A percentile compares a stretch with the other conserved stretches of the same genome.
phyloP scores from a whole-genome alignment of 176 grass and related monocot genomes.

The Pharus latifolius region DNA sequence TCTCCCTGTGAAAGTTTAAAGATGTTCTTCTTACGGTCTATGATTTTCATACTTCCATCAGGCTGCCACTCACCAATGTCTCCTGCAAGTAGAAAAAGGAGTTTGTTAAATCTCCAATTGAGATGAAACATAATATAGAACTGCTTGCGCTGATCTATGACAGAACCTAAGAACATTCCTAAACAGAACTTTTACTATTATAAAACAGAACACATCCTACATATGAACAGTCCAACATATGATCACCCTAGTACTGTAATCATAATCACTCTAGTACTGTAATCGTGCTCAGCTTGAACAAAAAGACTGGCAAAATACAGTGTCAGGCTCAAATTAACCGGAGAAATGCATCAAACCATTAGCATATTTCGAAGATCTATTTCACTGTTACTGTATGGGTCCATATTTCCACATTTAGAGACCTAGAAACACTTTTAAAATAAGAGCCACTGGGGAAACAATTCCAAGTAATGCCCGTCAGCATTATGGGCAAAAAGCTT shows the following conservation, averaged over 20 bases:
- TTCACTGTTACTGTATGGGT: not conserved
- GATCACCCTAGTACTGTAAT: not conserved
- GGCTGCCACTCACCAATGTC: conserved; percentile 90
- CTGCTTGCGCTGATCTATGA: not conserved
- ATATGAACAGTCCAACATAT: not conserved
- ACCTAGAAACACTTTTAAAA: not conserved
- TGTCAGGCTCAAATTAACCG: not conserved
- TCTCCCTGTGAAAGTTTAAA: conserved; percentile 96
- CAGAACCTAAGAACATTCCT: not conserved
- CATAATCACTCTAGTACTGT: not conserved
- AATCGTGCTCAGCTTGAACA: not conserved
- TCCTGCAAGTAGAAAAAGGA: conserved; percentile 37
- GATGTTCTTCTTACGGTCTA: conserved; percentile 91
- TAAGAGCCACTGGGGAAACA: not conserved
- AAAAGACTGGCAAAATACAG: not conserved
- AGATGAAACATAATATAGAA: not conserved
- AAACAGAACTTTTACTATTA: not conserved
- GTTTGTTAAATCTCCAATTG: not conserved
- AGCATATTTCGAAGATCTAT: not conserved
- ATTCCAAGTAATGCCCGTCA: not conserved
- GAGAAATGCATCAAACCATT: too few relatives aligned
- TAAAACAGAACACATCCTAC: not conserved
- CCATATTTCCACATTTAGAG: not conserved
- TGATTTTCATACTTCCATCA: conserved; percentile 90
- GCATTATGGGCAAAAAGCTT: not conserved